Percentiles rank a stretch among this genome's conserved stretches.
Conservation (phyloP, 305 asterid genomes). For the Fraxinus floribunda region DNA sequence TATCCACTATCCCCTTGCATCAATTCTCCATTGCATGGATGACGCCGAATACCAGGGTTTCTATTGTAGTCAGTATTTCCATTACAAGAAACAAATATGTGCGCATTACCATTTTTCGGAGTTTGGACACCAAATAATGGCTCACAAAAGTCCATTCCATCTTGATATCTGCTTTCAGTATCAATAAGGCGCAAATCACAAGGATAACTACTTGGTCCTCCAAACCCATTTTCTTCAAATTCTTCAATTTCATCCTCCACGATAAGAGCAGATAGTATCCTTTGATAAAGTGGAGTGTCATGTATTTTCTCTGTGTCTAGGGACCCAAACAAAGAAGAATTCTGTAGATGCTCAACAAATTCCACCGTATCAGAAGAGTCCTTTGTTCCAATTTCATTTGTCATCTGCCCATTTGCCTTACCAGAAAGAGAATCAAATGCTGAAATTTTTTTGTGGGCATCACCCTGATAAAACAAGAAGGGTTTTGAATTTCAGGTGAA, state of each 20-base stretch:
- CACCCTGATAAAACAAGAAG: conserved; percentile 43
- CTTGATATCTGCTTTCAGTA: conserved; percentile 43
- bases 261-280: conserved; percentile 92
- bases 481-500: conserved; percentile 25
- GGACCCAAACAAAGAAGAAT: conserved; percentile 45
- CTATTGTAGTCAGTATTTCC: conserved; percentile 49
- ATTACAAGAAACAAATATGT: conserved; percentile 46
- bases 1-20: conserved; percentile 50
- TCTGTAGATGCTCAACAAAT: conserved; percentile 49
- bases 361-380: conserved; percentile 39
- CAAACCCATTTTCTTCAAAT: conserved; percentile 73
- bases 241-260: conserved; percentile 77
- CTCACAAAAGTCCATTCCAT: conserved; percentile 49
- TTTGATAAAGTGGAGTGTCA: conserved; percentile 75
- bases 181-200: conserved; percentile 45
- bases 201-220: conserved; percentile 43
- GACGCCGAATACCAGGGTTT: conserved; percentile 39
- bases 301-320: conserved; percentile 44
- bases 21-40: conserved; percentile 52
- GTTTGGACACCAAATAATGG: conserved; percentile 46
- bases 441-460: conserved; percentile 42
- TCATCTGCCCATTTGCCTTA: conserved; percentile 40
- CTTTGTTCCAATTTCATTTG: conserved; percentile 36
- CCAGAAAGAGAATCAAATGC: conserved; percentile 40
- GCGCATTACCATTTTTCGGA: conserved; percentile 41